Percentiles rank a stretch among this genome's conserved stretches.
Evolutionary conservation across 2,329 filamentous ascomycete genomes (phyloP).

Genomic region (Fusarium oxysporum): DNA sequence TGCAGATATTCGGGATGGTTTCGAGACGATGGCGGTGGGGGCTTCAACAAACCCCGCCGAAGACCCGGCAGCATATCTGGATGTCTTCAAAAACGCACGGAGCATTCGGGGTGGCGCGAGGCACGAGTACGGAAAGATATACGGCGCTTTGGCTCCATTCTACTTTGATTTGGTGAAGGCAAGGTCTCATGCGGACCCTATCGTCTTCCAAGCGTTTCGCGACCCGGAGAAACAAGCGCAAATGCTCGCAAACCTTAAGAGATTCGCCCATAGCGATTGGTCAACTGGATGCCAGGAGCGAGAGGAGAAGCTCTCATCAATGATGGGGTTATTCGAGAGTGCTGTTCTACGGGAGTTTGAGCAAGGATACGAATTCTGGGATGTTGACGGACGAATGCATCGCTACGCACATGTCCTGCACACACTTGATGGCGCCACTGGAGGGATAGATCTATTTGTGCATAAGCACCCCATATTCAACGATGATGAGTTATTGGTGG

Average conservation of each 20-base stretch:
- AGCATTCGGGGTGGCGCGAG: conserved; percentile 88
- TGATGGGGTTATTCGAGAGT: conserved; percentile 87
- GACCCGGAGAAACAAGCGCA: conserved; percentile 91
- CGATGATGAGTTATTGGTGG: conserved; percentile 73
- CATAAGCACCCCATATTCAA: conserved; percentile 88
- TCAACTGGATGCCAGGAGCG: conserved; percentile 78
- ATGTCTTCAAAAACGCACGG: conserved; percentile 75
- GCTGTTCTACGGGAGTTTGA: conserved; percentile 93
- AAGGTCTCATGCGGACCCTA: conserved; percentile 80
- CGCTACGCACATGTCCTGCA: conserved; percentile 89
- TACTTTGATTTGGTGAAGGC: conserved; percentile 84
- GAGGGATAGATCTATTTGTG: conserved; percentile 85
- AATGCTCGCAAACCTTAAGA: conserved; percentile 84
- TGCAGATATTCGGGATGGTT: conserved; percentile 69
- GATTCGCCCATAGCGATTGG: conserved; percentile 85
- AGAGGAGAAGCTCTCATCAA: conserved; percentile 77
- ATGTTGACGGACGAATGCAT: conserved; percentile 89
- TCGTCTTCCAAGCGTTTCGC: conserved; percentile 86
- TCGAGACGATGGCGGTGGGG: conserved; percentile 78
- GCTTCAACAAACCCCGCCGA: conserved; percentile 59
- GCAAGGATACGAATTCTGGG: conserved; percentile 88
- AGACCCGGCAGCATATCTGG: conserved; percentile 74
- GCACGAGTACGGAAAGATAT: conserved; percentile 90
- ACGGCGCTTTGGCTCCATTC: conserved; percentile 87
- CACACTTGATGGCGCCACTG: conserved; percentile 81